These are phyloP conservation scores for Malassezia pachydermatis DNA, from an alignment of 1,284 basidiomycete species.

Conservation along the genomic window DNA sequence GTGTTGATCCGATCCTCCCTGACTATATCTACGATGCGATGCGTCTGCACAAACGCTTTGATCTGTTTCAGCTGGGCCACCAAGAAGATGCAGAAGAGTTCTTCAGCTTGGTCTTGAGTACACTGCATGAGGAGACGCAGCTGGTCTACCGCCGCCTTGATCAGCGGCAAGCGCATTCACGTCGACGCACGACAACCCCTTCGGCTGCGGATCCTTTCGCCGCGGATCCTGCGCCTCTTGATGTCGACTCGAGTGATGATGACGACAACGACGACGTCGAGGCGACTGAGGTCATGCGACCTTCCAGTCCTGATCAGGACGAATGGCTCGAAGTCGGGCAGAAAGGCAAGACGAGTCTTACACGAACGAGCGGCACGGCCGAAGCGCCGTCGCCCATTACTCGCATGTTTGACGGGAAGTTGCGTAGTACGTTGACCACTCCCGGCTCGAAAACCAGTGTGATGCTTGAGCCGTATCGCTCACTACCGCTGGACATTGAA, in stretches of 20 bases:
- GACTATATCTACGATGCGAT: slow-evolving; percentile 88
- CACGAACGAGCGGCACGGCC: slow-evolving; percentile 64
- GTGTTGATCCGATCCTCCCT: slow-evolving; percentile 63
- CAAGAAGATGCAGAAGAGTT: slow-evolving; percentile 99
- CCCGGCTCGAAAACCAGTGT: slow-evolving; percentile 75
- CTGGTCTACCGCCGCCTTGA: slow-evolving; percentile 21
- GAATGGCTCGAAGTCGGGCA: slow-evolving; percentile 87
- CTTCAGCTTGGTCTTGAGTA: slow-evolving; percentile 91
- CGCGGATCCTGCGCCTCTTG: neutral
- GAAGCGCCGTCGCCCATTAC: slow-evolving; percentile 69
- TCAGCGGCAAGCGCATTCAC: neutral
- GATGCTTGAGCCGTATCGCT: slow-evolving; percentile 83
- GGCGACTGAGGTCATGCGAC: slow-evolving; percentile 50
- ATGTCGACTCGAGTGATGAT: slow-evolving; percentile 17
- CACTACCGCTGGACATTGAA: slow-evolving; percentile 71
- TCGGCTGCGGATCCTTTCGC: neutral
- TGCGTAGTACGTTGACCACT: slow-evolving; percentile 71
- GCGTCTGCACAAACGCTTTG: slow-evolving; percentile 86
- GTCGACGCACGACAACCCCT: neutral
- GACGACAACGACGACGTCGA: slow-evolving; percentile 49
- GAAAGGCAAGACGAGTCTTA: slow-evolving; percentile 72
- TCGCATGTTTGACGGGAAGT: slow-evolving; percentile 82
- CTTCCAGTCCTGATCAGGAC: slow-evolving; percentile 43
- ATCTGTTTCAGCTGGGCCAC: slow-evolving; percentile 82
- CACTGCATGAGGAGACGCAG: slow-evolving; percentile 83